Base-by-base conservation (phyloP, 2,329 filamentous ascomycete genomes). In the Zopfia rhizophila region DNA sequence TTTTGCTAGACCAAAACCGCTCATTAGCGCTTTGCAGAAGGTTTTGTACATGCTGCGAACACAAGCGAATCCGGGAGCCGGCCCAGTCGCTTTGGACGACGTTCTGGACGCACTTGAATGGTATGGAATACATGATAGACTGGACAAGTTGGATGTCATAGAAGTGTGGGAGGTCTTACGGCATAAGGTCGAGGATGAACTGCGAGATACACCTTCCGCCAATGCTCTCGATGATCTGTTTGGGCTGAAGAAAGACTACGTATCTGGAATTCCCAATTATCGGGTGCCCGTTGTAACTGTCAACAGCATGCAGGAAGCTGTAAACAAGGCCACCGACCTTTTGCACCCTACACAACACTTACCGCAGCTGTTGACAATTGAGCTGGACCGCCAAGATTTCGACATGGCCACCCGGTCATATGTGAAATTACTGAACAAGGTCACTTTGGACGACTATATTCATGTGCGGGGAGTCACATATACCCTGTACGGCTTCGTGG, bases 401-500 rank as follows among this genome's bases (percentile, higher is more conserved):
- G 81, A 85, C 60, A 68, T 75, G 37, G 70, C 71, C 3, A 72
- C 75, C 23, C 78, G 82, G 3, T 77, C 79, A 19, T 86, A 83
- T 78, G 77, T 79, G 37, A 78, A 86, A 51, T 61, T 83, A 5
- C 74, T 79, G 38, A 78, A 85, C 58, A 76, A 76, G 29, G 79
- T 87, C n/a, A 72, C 75, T 3, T 56, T 86, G 11, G 75, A 84
- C 39, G 82, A 86, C 41, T 67, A 76, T 8, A 61, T 86, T 18
- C 74, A 74, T 30, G 65, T 85, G n/a, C 60, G 72, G 18, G 72
- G 62, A 7, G 71, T 69, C 10, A 62, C 72, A 8, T 87, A 85
- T 58, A 78, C 77, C 2, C 74, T 87, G 0, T 86, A 83, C 52
- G 82, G 82, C 3, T 81, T 85, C 51, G 70, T 85, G 22, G 81